Base-by-base conservation (phyloP, 306 rosid species). In the Rubus idaeus region DNA sequence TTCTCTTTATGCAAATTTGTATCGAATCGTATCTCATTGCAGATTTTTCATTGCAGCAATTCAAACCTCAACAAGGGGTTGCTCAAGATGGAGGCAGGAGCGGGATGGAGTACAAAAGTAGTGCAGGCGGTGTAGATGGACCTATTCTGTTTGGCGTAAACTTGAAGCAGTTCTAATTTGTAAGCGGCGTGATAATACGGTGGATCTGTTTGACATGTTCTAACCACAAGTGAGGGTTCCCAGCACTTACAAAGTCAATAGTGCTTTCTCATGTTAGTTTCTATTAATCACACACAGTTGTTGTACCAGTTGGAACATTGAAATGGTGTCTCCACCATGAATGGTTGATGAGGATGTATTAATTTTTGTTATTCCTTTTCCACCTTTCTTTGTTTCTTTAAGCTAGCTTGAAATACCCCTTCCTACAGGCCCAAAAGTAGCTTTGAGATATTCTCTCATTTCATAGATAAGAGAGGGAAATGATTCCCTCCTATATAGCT, bases 11-110 rank as follows among this genome's bases (percentile, higher is more conserved):
- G 35, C 76, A 56, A 41, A 53, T 42, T 39, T 11, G 39, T 45
- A 11, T 35, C 62, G 45, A 49, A 6, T 51, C 16, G 26, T 56
- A 79, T 47, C 45, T 60, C 49, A 46, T 40, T 74, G 39, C 20
- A 45, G 37, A 68, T 61, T 8, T 6, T 67, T 67, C 16, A 10
- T 18, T 60, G 77, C 76, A 78, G 85, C 79, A 82, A 73, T 18
- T 13, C 39, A 82, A 23, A 79, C 30, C 18, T 6, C 23, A 3
- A 21, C 71, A 62, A 16, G 21, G 11, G 50, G 64, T 14, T 23
- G 60, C 62, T 61, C 21, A 44, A 21, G 26, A 68, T 11, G 55
- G 73, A 79, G 64, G 37, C 40, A 30, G 76, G 11, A 45, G 9
- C n/a, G 58, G 21, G 58, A 10, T 7, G 49, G 74, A 10, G 62